Evolutionary conservation across 2,329 filamentous ascomycete species (phyloP).

Genomic region (Alternaria postmessia): DNA sequence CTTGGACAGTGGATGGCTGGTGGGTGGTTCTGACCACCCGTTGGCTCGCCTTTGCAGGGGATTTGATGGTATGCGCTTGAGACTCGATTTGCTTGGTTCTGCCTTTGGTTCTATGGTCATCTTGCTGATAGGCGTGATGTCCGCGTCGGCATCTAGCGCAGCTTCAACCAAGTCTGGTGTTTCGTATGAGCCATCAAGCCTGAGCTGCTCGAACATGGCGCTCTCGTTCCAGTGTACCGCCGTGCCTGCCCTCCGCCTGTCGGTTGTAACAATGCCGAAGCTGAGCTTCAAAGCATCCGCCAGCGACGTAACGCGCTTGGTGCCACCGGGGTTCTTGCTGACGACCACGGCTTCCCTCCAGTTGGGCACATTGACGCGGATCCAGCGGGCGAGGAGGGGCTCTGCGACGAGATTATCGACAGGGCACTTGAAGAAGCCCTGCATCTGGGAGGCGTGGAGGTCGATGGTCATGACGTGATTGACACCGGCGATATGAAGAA

Average conservation of each 20-base stretch:
- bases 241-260: constrained; percentile 60
- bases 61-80: constrained; percentile 35
- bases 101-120: constrained; percentile 35
- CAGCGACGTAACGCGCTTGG: constrained; percentile 94
- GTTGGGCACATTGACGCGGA: constrained; percentile 82
- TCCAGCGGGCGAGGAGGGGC: constrained; percentile 94
- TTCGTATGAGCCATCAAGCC: constrained; percentile 54
- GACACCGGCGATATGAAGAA: constrained; percentile 90
- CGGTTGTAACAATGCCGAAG: constrained; percentile 94
- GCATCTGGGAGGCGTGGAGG: constrained; percentile 92
- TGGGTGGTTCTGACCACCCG: constrained; percentile 33
- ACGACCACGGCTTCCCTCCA: constrained; percentile 96
- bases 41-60: constrained; percentile 43
- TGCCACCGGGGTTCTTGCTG: constrained; percentile 97
- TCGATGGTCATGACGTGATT: constrained; percentile 98
- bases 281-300: constrained; percentile 96
- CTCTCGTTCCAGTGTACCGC: constrained; percentile 74
- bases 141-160: constrained; percentile 45
- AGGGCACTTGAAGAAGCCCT: constrained; percentile 97
- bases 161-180: constrained; percentile 42
- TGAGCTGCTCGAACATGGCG: constrained; percentile 69
- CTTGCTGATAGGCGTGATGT: constrained; percentile 42
- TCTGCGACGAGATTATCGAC: constrained; percentile 98
- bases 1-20: constrained; percentile 45
- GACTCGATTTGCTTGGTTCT: constrained; percentile 40